Conservation (phyloP, 306 rosid genomes). For the Alnus rubra region DNA sequence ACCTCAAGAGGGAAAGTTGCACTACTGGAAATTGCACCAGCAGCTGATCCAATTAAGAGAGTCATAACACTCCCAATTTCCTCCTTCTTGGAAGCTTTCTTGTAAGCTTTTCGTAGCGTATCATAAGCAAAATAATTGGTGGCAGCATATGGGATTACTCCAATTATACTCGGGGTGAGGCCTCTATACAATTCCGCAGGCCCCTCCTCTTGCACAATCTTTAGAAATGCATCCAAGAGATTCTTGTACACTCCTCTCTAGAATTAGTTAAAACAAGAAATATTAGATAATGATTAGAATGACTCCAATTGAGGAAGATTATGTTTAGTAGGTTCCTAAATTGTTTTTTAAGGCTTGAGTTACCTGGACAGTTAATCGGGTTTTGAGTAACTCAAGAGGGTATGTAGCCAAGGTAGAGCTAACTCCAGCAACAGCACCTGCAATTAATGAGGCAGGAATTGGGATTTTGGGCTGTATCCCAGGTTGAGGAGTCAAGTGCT, state of each 20-base stretch:
- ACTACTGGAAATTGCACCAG: slow-evolving; percentile 68
- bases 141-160: slow-evolving; percentile 83
- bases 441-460: slow-evolving; percentile 59
- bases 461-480: slow-evolving; percentile 55
- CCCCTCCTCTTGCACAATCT: slow-evolving; percentile 62
- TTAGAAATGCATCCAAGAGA: slow-evolving; percentile 51
- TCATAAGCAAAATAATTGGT: slow-evolving; percentile 77
- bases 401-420: slow-evolving; percentile 72
- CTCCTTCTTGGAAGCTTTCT: slow-evolving; percentile 47
- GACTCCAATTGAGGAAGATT: not conserved
- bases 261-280: slow-evolving; percentile 14
- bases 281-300: not conserved
- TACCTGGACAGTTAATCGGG: slow-evolving; percentile 70
- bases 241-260: slow-evolving; percentile 74
- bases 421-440: slow-evolving; percentile 83
- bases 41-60: slow-evolving; percentile 69
- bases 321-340: not conserved
- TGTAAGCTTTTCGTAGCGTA: slow-evolving; percentile 59
- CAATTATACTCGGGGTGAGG: slow-evolving; percentile 73
- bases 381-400: slow-evolving; percentile 79
- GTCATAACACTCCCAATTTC: slow-evolving; percentile 67
- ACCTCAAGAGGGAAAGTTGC: slow-evolving; percentile 86
- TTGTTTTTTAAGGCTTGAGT: not conserved
- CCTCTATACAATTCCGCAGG: slow-evolving; percentile 79
- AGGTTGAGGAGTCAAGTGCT: slow-evolving; percentile 50